phyloP scores from a whole-genome alignment of 106 monocot genomes.

The Acorus calamus region DNA sequence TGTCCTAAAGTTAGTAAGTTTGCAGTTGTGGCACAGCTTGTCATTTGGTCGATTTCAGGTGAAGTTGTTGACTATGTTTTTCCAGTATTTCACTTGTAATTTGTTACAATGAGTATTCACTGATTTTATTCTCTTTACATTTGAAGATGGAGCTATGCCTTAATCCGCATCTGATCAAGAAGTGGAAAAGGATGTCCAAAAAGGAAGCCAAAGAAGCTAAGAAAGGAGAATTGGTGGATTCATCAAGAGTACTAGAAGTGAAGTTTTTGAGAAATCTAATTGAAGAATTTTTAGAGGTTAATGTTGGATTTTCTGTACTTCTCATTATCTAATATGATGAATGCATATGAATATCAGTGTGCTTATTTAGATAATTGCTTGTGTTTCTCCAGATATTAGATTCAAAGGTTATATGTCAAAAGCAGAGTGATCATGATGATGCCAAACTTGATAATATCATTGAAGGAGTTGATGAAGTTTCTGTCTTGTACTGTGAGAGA shows the following conservation, averaged over 20 bases:
- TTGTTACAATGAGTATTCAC: neutral
- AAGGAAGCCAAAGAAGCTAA: constrained; percentile 74
- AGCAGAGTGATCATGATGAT: constrained; percentile 21
- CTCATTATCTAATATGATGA: too few species aligned
- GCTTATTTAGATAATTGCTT: too few species aligned
- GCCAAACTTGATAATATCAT: constrained; percentile 22
- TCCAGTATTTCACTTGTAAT: neutral
- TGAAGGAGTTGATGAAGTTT: constrained; percentile 68
- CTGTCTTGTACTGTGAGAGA: constrained; percentile 89
- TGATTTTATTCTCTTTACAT: constrained; percentile 8
- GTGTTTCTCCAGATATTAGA: constrained; percentile 61
- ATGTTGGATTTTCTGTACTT: too few species aligned
- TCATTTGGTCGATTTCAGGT: constrained; percentile 92
- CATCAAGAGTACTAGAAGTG: constrained; percentile 60
- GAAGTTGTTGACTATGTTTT: neutral
- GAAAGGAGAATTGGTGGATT: constrained; percentile 52
- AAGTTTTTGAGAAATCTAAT: constrained; percentile 76
- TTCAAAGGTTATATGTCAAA: constrained; percentile 51
- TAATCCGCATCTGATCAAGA: constrained; percentile 85
- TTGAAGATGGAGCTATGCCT: constrained; percentile 85
- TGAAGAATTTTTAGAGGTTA: constrained; percentile 91
- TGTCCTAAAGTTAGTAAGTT: constrained; percentile 84
- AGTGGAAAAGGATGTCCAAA: constrained; percentile 88
- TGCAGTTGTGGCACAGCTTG: constrained; percentile 82
- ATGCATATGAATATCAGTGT: too few species aligned